Percentiles rank a stretch among this genome's conserved stretches.
Conservation (phyloP, 2,329 filamentous ascomycete genomes). For the Arthroderma sp. region DNA sequence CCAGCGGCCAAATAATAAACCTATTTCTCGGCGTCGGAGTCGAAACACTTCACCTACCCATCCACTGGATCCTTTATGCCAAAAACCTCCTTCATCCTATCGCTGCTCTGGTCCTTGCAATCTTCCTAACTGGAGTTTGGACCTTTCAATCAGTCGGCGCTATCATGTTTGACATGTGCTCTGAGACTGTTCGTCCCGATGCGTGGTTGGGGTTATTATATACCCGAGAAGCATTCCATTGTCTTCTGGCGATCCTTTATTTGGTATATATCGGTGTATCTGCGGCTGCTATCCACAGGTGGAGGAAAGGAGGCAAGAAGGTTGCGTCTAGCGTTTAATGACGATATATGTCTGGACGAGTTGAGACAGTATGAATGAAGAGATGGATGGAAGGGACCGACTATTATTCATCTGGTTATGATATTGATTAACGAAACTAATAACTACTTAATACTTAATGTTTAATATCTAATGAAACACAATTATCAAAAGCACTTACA, state of each 20-base stretch:
- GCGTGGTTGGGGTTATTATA: constrained; percentile 4
- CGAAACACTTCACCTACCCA: constrained; percentile 4
- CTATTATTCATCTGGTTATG: no score
- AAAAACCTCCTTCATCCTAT: constrained; percentile 3
- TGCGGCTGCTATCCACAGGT: constrained; percentile 1
- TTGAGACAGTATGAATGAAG: no score
- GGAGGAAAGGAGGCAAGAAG: not conserved
- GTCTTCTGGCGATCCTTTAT: constrained; percentile 4
- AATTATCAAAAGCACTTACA: no score
- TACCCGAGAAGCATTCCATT: constrained; percentile 1
- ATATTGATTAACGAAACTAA: no score
- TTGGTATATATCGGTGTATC: constrained; percentile 3
- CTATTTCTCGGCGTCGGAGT: constrained; percentile 3
- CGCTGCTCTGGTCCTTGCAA: constrained; percentile 2
- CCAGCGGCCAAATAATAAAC: not conserved
- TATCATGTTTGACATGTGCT: constrained; percentile 1
- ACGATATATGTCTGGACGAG: no score
- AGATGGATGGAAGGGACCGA: no score
- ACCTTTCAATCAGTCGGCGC: not conserved
- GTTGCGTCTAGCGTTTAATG: no score
- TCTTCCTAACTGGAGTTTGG: constrained; percentile 2
- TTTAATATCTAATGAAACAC: no score
- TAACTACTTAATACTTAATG: no score
- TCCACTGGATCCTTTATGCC: constrained; percentile 4
- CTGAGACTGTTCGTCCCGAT: not conserved